phyloP scores from a whole-genome alignment of 495 filamentous ascomycete species.

The Annulohypoxylon nitens region DNA sequence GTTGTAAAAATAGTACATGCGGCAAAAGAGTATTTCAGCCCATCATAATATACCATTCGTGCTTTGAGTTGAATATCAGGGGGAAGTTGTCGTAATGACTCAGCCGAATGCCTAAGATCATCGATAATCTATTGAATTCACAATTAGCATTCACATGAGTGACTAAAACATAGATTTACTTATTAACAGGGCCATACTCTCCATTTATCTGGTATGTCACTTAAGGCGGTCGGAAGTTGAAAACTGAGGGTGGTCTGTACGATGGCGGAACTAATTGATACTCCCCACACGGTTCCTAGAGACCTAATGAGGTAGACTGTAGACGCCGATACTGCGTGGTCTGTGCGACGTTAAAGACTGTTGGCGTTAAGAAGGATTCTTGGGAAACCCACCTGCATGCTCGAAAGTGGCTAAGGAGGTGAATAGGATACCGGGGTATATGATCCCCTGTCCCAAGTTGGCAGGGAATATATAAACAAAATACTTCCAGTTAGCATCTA shows the following conservation, averaged over 20 bases:
- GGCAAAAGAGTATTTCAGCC: constrained; percentile 67
- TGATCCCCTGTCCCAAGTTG: constrained; percentile 73
- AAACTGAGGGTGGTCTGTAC: constrained; percentile 73
- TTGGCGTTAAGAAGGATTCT: background rate
- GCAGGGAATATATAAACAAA: constrained; percentile 72
- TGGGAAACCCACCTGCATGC: constrained; percentile 64
- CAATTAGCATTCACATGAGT: constrained; percentile 22
- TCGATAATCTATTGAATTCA: constrained; percentile 64
- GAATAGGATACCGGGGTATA: constrained; percentile 73
- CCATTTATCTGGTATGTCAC: constrained; percentile 74
- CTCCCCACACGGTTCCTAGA: constrained; percentile 73
- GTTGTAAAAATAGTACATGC: constrained; percentile 66
- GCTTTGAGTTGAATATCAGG: constrained; percentile 71
- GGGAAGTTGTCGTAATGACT: constrained; percentile 65
- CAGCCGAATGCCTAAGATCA: constrained; percentile 72
- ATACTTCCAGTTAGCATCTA: constrained; percentile 73
- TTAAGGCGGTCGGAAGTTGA: constrained; percentile 68
- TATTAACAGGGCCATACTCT: constrained; percentile 67
- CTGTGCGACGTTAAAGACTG: constrained; percentile 47
- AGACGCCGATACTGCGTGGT: constrained; percentile 74
- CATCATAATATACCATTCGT: constrained; percentile 70
- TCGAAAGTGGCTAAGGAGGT: constrained; percentile 73
- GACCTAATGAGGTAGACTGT: constrained; percentile 74
- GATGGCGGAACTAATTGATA: constrained; percentile 72
- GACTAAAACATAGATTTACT: constrained; percentile 8